Base-by-base conservation (phyloP, 352 stramenopile species). In the Pythium dissimile region DNA sequence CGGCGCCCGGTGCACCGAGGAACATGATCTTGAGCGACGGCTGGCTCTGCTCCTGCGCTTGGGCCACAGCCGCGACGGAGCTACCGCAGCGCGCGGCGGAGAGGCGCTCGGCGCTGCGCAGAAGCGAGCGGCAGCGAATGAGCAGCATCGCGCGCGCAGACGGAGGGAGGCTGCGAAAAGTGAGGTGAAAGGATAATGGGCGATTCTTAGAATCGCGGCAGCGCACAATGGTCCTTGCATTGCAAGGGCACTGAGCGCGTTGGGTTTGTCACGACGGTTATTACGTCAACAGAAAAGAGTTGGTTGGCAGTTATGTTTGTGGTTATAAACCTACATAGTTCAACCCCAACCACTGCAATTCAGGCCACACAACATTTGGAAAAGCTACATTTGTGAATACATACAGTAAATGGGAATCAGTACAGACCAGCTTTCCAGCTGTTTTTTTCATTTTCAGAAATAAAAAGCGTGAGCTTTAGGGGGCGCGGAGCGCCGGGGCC, bases 21-120 rank as follows among this genome's bases (percentile, higher is more conserved):
- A 97, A 96, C 84, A 97, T 94, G 71, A 96, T 86, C 62, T 84
- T 87, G 50, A 89, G 71, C 62, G 79, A 73, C 26, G 37, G 45
- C 60, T 57, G 37, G 8, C 51, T 2, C 38, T 67, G 47, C 38
- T 41, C n/a, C 43, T 58, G 35, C 27, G 55, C 24, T 35, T 44
- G 37, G 6, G 48, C 42, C 24, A 47, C 46, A 6, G 58, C 50
- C 5, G 58, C 58, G 37, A 61, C 32, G 3, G 60, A 59, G 35
- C 60, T 54, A 15, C 28, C 48, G 32, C 48, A 47, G 38, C 54
- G 41, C 27, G 26, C n/a, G 45, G 13, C 21, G 38, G 41, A 30
- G 31, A 43, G 30, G 21, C 10, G 30, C 41, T 3, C 10, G 28
- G n/a, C 10, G 31, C 5, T 2, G 21, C 32, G 42, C n/a, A n/a